Conservation (phyloP, 2,329 filamentous ascomycete genomes). For the Cryoendolithus antarcticus region DNA sequence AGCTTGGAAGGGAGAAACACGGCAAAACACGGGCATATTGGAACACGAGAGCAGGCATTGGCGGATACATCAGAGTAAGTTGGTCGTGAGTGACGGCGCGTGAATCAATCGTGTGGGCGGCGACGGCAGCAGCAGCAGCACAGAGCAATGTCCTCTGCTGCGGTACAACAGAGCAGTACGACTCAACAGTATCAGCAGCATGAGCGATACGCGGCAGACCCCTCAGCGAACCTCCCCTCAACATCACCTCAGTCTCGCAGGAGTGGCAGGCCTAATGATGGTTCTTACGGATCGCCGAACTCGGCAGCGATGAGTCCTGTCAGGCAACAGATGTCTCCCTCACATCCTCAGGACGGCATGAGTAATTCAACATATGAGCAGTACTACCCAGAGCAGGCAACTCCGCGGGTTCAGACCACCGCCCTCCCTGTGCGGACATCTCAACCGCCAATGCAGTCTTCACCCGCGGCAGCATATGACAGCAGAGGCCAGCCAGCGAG, state of each 20-base stretch:
- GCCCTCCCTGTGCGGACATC: slow-evolving; percentile 17
- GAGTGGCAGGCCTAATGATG: slow-evolving; percentile 25
- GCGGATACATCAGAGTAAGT: no score
- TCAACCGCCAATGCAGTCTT: slow-evolving; percentile 9
- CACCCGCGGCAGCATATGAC: slow-evolving; percentile 15
- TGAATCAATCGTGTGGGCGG: no score
- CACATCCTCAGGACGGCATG: slow-evolving; percentile 40
- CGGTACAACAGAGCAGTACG: slow-evolving; percentile 18
- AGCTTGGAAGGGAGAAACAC: no score
- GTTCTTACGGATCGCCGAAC: slow-evolving; percentile 22
- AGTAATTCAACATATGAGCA: slow-evolving; percentile 70
- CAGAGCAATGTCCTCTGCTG: slow-evolving; percentile 20
- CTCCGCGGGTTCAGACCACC: slow-evolving; percentile 10
- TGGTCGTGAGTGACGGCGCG: no score
- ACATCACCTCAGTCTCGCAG: slow-evolving; percentile 25
- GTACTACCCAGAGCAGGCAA: slow-evolving; percentile 28
- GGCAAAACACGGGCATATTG: no score
- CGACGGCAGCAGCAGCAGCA: neutral
- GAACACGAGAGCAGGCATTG: no score
- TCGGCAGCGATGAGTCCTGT: slow-evolving; percentile 21
- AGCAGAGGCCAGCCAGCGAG: slow-evolving; percentile 13
- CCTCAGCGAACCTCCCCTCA: slow-evolving; percentile 12
- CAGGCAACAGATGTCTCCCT: slow-evolving; percentile 28
- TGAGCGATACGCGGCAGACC: slow-evolving; percentile 10
- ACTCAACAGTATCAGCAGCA: slow-evolving; percentile 16